These are phyloP conservation scores for Aspergillus cavernicola DNA, from an alignment of 495 filamentous ascomycete genomes.

Conservation along the genomic window DNA sequence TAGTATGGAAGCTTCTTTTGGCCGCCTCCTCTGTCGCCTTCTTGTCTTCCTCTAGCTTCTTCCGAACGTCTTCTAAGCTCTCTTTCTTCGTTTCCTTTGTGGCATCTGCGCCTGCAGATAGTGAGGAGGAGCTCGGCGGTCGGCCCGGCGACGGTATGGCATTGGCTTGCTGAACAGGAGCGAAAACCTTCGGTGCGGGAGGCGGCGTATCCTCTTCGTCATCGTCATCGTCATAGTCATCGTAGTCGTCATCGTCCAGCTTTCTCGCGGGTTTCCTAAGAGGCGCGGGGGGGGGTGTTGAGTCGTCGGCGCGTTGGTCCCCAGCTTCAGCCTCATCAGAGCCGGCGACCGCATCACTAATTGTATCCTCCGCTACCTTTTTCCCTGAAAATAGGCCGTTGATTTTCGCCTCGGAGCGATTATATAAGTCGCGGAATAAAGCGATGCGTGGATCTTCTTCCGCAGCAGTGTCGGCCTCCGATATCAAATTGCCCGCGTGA, in stretches of 20 bases:
- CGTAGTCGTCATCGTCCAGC: constrained; percentile 77
- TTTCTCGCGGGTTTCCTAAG: constrained; percentile 62
- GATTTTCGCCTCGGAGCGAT: constrained; percentile 57
- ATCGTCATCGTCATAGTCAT: constrained; percentile 81
- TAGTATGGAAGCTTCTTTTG: constrained; percentile 80
- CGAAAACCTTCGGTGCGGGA: constrained; percentile 55
- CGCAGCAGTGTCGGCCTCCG: constrained; percentile 45
- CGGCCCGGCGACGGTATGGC: constrained; percentile 27
- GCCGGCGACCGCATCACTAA: constrained; percentile 25
- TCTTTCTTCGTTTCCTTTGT: constrained; percentile 49
- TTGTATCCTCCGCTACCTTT: constrained; percentile 32
- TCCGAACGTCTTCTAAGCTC: constrained; percentile 82
- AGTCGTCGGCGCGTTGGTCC: constrained; percentile 38
- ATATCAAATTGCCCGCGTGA: constrained; percentile 44
- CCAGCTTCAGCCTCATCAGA: constrained; percentile 27
- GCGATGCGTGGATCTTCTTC: constrained; percentile 65
- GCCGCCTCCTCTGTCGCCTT: constrained; percentile 89
- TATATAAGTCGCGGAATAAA: constrained; percentile 58
- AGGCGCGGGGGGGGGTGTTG: constrained; percentile 34
- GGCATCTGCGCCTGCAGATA: constrained; percentile 27
- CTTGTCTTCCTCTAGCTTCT: constrained; percentile 90
- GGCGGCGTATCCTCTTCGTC: constrained; percentile 62
- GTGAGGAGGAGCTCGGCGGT: constrained; percentile 29
- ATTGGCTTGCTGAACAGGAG: constrained; percentile 35
- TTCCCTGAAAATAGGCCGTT: constrained; percentile 53